These are phyloP conservation scores for Datura wrightii DNA, from an alignment of 257 asterid genomes.

Conservation along the genomic window DNA sequence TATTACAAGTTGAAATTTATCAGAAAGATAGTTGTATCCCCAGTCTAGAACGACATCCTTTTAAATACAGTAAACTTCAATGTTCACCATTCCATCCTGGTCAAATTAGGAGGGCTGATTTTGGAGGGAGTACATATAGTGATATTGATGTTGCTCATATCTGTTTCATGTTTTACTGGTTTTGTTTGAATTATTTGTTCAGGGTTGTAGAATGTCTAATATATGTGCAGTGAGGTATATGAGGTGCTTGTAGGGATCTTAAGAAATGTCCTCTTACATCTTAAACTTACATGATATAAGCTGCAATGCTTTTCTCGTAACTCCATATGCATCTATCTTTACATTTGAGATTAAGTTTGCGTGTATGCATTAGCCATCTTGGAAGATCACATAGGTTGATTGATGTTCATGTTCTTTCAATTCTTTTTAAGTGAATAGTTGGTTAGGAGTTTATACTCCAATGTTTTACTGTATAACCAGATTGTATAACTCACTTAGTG, in stretches of 20 bases:
- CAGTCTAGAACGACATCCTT: background rate
- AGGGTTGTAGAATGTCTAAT: background rate
- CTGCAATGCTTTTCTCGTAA: background rate
- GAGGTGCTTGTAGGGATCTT: background rate
- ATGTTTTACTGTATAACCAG: background rate
- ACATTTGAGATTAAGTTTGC: background rate
- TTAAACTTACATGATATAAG: background rate
- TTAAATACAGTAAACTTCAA: background rate
- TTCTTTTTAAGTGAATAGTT: background rate
- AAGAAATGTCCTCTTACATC: background rate
- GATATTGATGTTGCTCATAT: background rate
- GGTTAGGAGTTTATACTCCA: background rate
- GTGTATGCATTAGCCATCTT: background rate
- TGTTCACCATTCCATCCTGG: background rate
- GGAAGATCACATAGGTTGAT: background rate
- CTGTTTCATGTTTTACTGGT: background rate
- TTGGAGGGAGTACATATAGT: background rate
- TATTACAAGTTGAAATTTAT: background rate
- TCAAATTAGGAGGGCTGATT: background rate
- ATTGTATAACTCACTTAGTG: conserved; percentile 14
- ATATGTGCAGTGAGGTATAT: background rate
- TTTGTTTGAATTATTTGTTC: background rate
- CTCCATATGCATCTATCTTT: background rate
- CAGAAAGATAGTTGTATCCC: background rate
- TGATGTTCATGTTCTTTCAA: background rate